These are phyloP conservation scores for Daldinia loculata DNA, from an alignment of 495 filamentous ascomycete genomes.

Conservation along the genomic window DNA sequence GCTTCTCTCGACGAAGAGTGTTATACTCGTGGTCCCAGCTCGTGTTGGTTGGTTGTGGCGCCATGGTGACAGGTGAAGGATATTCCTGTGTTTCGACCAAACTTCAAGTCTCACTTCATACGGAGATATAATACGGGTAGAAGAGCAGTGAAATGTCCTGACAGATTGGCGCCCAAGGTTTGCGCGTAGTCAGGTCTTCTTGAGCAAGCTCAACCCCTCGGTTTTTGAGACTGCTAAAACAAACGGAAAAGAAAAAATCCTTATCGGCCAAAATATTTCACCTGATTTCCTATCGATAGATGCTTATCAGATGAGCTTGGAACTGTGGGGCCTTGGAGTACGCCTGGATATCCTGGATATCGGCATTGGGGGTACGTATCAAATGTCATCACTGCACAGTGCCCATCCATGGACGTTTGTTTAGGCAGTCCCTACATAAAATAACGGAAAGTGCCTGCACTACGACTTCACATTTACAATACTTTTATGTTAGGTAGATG, in stretches of 20 bases:
- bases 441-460: background rate
- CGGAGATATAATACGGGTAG: background rate
- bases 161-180: background rate
- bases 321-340: background rate
- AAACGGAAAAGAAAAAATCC: slow-evolving; percentile 26
- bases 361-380: slow-evolving; percentile 12
- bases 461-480: background rate
- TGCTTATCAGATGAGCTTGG: slow-evolving; percentile 28
- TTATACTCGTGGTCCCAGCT: slow-evolving; percentile 85
- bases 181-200: slow-evolving; percentile 3
- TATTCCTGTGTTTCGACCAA: background rate
- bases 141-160: background rate
- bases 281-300: slow-evolving; percentile 30
- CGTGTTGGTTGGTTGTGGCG: slow-evolving; percentile 61
- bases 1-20: slow-evolving; percentile 79
- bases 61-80: slow-evolving; percentile 58
- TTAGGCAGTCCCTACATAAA: background rate
- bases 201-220: slow-evolving; percentile 7
- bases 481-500: background rate
- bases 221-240: slow-evolving; percentile 10
- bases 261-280: slow-evolving; percentile 37
- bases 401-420: background rate
- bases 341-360: background rate
- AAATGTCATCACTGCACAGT: background rate
- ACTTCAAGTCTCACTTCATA: background rate